A percentile compares a stretch with the other conserved stretches of the same genome.
These are phyloP conservation scores for Fusarium buharicum DNA, from an alignment of 2,329 filamentous ascomycete species.

Conservation along the genomic window DNA sequence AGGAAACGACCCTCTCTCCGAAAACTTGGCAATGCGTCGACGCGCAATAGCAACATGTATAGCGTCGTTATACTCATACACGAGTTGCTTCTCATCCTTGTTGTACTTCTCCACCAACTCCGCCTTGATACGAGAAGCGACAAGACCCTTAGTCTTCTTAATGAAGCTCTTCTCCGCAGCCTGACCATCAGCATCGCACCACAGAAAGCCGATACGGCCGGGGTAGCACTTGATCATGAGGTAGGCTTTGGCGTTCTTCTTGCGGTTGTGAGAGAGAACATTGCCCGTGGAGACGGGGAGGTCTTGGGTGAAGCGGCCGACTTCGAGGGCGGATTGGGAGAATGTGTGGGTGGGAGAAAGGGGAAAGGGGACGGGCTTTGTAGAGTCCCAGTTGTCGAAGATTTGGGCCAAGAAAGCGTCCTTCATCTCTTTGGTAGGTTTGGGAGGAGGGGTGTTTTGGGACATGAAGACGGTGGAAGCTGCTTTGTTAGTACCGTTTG, in stretches of 20 bases:
- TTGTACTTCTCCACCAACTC: slow-evolving; percentile 1
- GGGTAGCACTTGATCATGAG: neutral
- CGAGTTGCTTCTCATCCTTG: neutral
- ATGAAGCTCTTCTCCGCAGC: neutral
- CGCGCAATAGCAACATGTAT: neutral
- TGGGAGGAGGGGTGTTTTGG: neutral
- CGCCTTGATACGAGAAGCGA: neutral
- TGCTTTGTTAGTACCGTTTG: neutral
- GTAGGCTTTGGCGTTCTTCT: neutral
- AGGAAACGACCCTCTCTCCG: neutral
- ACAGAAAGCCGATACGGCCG: neutral
- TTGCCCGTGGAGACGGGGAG: neutral
- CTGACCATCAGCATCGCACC: slow-evolving; percentile 1
- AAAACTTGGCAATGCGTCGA: neutral
- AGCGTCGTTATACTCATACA: neutral
- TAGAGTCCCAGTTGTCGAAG: neutral
- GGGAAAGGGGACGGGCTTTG: neutral
- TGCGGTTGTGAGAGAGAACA: neutral
- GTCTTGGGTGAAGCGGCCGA: neutral
- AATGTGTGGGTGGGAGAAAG: neutral
- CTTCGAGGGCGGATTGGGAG: neutral
- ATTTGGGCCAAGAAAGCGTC: neutral
- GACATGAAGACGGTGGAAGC: neutral
- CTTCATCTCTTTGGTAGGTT: neutral
- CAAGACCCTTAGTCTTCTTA: neutral